Conservation (phyloP, 106 monocot species). For the Dendrobium officinale region DNA sequence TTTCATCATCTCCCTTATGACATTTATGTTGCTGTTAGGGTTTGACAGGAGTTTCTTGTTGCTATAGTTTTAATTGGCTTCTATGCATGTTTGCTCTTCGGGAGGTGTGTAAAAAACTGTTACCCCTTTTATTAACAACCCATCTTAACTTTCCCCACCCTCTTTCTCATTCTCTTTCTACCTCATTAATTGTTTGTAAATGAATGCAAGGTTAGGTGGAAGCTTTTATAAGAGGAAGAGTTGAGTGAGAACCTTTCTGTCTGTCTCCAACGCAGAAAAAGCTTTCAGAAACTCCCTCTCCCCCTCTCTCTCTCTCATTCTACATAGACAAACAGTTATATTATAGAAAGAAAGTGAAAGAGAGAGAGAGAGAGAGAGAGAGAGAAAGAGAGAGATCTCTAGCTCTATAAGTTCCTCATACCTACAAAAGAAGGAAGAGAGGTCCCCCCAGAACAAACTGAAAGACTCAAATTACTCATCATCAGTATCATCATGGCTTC, state of each 20-base stretch:
- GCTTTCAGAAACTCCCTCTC: background rate
- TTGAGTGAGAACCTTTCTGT: constrained; percentile 9
- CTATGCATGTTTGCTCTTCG: constrained; percentile 8
- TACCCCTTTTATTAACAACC: constrained; percentile 13
- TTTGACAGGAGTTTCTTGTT: constrained; percentile 27
- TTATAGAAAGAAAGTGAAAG: constrained; percentile 3
- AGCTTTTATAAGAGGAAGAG: constrained; percentile 28
- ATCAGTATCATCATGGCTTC: constrained; percentile 69
- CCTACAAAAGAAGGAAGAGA: constrained; percentile 1
- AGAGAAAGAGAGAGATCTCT: constrained; percentile 1
- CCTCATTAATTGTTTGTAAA: constrained; percentile 12
- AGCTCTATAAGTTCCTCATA: too few species aligned
- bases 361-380: constrained; percentile 11
- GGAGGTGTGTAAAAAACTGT: constrained; percentile 18
- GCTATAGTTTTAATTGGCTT: constrained; percentile 23
- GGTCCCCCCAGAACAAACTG: background rate
- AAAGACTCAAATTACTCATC: constrained; percentile 13
- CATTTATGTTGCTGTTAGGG: constrained; percentile 15
- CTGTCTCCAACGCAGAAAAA: constrained; percentile 11
- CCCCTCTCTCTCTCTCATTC: background rate
- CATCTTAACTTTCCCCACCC: background rate
- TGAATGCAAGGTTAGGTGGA: constrained; percentile 41
- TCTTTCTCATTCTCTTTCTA: background rate
- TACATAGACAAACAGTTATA: background rate
- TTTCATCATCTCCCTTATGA: background rate